Evolutionary conservation across 345 rosid species (phyloP), one percentile per base, ranked within the genome.

Genomic region (Rhizophora apiculata): DNA sequence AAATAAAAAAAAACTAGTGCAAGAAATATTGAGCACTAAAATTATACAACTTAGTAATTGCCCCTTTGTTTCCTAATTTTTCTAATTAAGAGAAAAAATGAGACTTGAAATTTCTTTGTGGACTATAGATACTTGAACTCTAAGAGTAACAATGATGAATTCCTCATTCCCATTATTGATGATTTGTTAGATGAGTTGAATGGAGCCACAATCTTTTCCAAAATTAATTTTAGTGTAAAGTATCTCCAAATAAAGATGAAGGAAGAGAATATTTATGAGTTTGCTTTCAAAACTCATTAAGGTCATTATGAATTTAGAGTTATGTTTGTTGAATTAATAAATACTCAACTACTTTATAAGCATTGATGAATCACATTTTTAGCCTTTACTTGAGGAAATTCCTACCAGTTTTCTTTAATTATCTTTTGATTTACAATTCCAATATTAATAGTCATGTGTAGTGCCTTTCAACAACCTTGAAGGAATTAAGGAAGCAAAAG

Each of bases 41-140:
- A 37, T 37, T 7, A 8, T 8, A 37, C 43, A 37, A 8, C 13
- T 11, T 37, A 37, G 8, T 37, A 37, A 8, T 1, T 8, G 1
- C 3, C 2, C 0, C 0, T 37, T 8, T 8, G 0, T 11, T 7
- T 8, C 11, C 2, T 2, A 1, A 8, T 37, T 2, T 37, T 0
- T 0, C 3, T 8, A 37, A 1, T 37, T 0, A 37, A 8, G 10
- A 37, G 0, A 37, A 37, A 36, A 37, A 0, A 37, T 3, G 11
- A 4, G 8, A 37, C 11, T 37, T 7, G 10, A 2, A 0, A 4
- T 7, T 37, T 8, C 8, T 37, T 0, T 37, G 43, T 37, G 1
- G 3, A 37, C 10, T 7, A 37, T 2, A 37, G 2, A 9, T 32
- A 37, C 1, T 8, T 8, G 11, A 37, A 37, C 0, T 8, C 0